Evolutionary conservation across 441 rosid genomes (phyloP), one percentile per base, ranked within the genome.

Genomic region (Jatropha podagrica): DNA sequence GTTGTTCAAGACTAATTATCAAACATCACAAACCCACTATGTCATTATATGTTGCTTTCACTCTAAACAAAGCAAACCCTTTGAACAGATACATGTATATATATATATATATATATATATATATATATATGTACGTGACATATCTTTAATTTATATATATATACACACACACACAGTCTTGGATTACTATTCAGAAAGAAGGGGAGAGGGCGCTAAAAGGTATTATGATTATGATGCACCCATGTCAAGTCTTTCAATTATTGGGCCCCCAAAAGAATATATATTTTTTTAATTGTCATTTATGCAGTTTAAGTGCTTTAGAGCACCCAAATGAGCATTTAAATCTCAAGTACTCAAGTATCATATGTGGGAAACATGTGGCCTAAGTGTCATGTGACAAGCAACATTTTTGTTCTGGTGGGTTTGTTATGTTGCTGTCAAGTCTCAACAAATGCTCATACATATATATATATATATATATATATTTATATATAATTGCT

Each of bases 41-140:
- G 71, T 77, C 40, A 65, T 74, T 62, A 13, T 38, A 41, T 55
- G 70, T 79, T 84, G 79, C 82, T 78, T 84, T 76, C 82, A 64
- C 74, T 82, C 72, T 71, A 78, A 76, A 76, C 81, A 78, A 84
- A 84, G 85, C 77, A 80, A 84, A 60, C 64, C 42, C 66, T 68
- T 48, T 23, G 27, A 52, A 68, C 60, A 69, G 23, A 49, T 76
- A 32, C 3, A 42, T 42, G 46, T 42, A 42, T 42, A 3, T 2
- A 42, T 42, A 42, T 42, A 42, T 42, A 0, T 42, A 42, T 42
- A 2, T 42, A 42, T 42, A 42, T 4, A 42, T 42, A 42, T 5
- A 5, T 42, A 3, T 2, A 42, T 42, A 42, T 42, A 42, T 42
- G 0, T 42, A 42, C 23, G 23, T 23, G 23, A 42, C 4, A 42